These are phyloP conservation scores for Calocybe cyanea DNA, from an alignment of 768 basidiomycete species.

Conservation along the genomic window DNA sequence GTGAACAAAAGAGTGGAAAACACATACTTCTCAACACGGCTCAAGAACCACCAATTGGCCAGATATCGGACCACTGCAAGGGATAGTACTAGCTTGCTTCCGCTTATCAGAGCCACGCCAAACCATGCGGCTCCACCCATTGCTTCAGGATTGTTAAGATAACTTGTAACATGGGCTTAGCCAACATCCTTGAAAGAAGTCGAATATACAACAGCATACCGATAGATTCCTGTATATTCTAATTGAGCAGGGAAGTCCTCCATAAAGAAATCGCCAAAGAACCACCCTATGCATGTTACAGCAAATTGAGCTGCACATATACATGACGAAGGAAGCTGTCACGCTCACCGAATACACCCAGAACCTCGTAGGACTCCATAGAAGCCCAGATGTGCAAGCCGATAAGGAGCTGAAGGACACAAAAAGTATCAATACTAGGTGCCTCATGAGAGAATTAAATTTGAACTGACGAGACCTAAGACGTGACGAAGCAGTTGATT, in stretches of 20 bases:
- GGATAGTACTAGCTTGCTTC: constrained; percentile 84
- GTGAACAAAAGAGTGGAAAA: neutral
- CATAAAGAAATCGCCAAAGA: constrained; percentile 97
- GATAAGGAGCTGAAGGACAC: constrained; percentile 60
- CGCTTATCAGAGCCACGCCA: constrained; percentile 87
- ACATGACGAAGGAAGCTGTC: too few species aligned
- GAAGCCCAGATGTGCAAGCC: constrained; percentile 91
- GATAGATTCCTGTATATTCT: constrained; percentile 96
- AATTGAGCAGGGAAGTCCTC: constrained; percentile 87
- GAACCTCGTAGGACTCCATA: constrained; percentile 84
- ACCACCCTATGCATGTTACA: constrained; percentile 69
- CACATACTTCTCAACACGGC: constrained; percentile 84
- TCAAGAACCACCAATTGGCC: constrained; percentile 96
- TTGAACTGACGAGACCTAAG: constrained; percentile 67
- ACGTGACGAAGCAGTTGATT: constrained; percentile 86
- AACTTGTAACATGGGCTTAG: too few species aligned
- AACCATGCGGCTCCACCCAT: constrained; percentile 97
- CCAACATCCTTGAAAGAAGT: too few species aligned
- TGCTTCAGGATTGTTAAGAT: constrained; percentile 82
- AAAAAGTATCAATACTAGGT: neutral
- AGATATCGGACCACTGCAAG: constrained; percentile 84
- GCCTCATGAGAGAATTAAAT: neutral
- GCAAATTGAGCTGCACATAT: too few species aligned
- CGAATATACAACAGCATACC: constrained; percentile 47
- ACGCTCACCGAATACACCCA: constrained; percentile 82